Percentiles rank a stretch among this genome's conserved stretches.
Conservation (phyloP, 768 basidiomycete genomes). For the Xanthoconium stramineum region DNA sequence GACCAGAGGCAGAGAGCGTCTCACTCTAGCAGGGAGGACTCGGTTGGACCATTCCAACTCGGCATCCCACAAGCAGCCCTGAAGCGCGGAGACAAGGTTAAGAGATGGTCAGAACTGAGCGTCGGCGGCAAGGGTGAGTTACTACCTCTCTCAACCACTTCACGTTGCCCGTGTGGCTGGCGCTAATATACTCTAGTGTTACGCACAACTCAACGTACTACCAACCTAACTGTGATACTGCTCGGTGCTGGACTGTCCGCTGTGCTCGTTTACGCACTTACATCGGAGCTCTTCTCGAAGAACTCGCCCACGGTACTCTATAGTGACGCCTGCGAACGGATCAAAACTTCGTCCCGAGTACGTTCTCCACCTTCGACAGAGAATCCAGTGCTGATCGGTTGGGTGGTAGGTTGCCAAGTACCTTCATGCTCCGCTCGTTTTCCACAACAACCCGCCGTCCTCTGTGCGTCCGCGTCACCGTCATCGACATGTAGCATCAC, state of each 20-base stretch:
- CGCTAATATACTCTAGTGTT: constrained; percentile 9
- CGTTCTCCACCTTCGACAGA: constrained; percentile 9
- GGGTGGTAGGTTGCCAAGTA: constrained; percentile 59
- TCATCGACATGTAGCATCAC: constrained; percentile 77
- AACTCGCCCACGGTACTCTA: constrained; percentile 86
- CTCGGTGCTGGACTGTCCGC: constrained; percentile 79
- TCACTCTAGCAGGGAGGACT: constrained; percentile 46
- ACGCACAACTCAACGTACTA: constrained; percentile 45
- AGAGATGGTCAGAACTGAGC: constrained; percentile 79
- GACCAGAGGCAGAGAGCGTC: constrained; percentile 50
- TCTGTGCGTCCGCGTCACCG: constrained; percentile 72
- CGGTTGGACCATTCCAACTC: constrained; percentile 75
- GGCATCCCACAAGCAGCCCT: constrained; percentile 60
- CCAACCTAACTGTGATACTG: constrained; percentile 53
- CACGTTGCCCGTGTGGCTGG: not conserved
- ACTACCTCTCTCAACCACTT: constrained; percentile 8
- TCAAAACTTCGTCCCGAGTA: constrained; percentile 46
- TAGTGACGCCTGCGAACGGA: constrained; percentile 51
- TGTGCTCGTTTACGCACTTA: constrained; percentile 71
- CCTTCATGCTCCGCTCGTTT: constrained; percentile 62
- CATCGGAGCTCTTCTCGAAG: constrained; percentile 82
- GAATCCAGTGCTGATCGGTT: not conserved
- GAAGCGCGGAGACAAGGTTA: constrained; percentile 51
- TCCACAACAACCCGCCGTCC: constrained; percentile 84
- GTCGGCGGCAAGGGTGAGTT: constrained; percentile 68